phyloP scores from a whole-genome alignment of 73 alveolate genomes.

The Uronychia binucleata region DNA sequence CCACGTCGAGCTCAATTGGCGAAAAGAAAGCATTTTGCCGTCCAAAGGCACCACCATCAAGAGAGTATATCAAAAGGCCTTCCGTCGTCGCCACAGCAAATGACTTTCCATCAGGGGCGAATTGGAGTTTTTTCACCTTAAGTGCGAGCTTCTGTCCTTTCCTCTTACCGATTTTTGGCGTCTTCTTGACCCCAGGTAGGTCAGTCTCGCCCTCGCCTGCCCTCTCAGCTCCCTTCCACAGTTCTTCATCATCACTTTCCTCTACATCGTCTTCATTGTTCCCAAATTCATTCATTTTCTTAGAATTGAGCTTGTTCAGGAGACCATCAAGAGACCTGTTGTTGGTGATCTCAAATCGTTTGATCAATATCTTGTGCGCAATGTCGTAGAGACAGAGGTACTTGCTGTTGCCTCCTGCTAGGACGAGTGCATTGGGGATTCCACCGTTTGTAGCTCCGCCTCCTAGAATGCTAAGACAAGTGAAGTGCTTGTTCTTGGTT shows the following conservation, averaged over 20 bases:
- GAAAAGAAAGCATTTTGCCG: slow-evolving; percentile 50
- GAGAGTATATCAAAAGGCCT: slow-evolving; percentile 75
- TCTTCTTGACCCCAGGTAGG: slow-evolving; percentile 88
- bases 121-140: slow-evolving; percentile 71
- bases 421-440: not conserved
- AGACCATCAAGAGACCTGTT: slow-evolving; percentile 93
- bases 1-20: slow-evolving; percentile 71
- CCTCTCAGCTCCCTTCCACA: slow-evolving; percentile 64
- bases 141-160: slow-evolving; percentile 58
- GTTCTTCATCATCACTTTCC: slow-evolving; percentile 73
- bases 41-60: slow-evolving; percentile 34
- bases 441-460: not conserved
- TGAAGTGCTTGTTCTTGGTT: slow-evolving; percentile 82
- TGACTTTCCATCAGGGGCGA: slow-evolving; percentile 79
- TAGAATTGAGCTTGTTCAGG: slow-evolving; percentile 81
- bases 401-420: slow-evolving; percentile 96
- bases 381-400: slow-evolving; percentile 90
- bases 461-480: slow-evolving; percentile 59
- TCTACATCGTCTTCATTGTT: slow-evolving; percentile 69
- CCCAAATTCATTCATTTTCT: slow-evolving; percentile 69
- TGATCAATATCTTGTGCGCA: slow-evolving; percentile 84
- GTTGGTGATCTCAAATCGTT: slow-evolving; percentile 84
- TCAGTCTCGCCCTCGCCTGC: slow-evolving; percentile 77
- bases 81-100: slow-evolving; percentile 88
- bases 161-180: slow-evolving; percentile 42